phyloP scores from a whole-genome alignment of 768 basidiomycete genomes.

The Thelephora aurantiotincta region DNA sequence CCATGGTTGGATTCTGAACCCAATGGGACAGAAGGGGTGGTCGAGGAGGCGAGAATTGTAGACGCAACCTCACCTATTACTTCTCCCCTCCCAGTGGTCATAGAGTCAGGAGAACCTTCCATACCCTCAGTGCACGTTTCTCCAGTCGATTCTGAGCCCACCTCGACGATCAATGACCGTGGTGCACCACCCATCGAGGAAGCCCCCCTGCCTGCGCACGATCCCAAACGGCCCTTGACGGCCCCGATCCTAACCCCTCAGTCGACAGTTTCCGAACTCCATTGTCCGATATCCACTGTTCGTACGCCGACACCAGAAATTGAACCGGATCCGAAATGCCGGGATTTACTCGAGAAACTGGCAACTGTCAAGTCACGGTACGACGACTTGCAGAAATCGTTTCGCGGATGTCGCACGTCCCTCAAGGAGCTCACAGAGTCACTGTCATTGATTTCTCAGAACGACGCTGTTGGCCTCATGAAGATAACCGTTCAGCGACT shows the following conservation, averaged over 20 bases:
- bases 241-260: not conserved
- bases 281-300: not conserved
- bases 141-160: no score
- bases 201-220: no score
- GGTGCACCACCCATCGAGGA: no score
- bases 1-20: no score
- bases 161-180: no score
- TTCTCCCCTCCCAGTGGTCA: not conserved
- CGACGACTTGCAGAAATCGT: conserved; percentile 42
- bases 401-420: conserved; percentile 57
- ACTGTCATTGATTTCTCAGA: conserved; percentile 12
- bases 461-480: conserved; percentile 20
- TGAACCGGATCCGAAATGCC: conserved; percentile 6
- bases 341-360: conserved; percentile 30
- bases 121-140: no score
- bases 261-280: not conserved
- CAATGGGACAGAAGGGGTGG: no score
- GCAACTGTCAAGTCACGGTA: conserved; percentile 36
- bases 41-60: no score
- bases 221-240: no score
- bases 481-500: conserved; percentile 43
- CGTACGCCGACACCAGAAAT: not conserved
- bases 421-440: conserved; percentile 40
- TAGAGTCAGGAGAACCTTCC: not conserved
- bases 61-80: no score